Conservation (phyloP, 2,329 filamentous ascomycete species). For the Talaromyces sp. region DNA sequence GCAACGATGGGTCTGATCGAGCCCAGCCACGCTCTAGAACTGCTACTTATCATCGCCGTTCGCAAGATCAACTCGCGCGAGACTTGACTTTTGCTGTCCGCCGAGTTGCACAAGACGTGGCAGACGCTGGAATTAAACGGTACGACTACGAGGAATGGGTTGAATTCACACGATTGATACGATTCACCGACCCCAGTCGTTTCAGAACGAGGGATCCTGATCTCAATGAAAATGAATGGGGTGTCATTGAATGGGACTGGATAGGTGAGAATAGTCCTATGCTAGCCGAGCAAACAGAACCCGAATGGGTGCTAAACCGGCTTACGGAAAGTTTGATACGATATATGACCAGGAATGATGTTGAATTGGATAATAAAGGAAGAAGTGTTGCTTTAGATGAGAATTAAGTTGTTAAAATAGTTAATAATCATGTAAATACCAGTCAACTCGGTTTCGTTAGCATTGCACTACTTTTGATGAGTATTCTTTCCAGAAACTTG, state of each 20-base stretch:
- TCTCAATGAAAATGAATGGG: slow-evolving; percentile 50
- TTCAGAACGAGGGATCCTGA: slow-evolving; percentile 24
- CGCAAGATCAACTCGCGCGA: slow-evolving; percentile 54
- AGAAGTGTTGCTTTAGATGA: background rate
- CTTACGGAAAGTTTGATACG: slow-evolving; percentile 58
- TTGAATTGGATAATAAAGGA: background rate
- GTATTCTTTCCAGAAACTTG: background rate
- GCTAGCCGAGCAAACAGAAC: slow-evolving; percentile 56
- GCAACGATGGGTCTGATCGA: background rate
- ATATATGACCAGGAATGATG: slow-evolving; percentile 26
- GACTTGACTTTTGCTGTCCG: slow-evolving; percentile 65
- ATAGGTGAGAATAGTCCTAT: slow-evolving; percentile 64
- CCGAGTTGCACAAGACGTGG: slow-evolving; percentile 58
- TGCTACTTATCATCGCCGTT: slow-evolving; percentile 40
- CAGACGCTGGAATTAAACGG: slow-evolving; percentile 50
- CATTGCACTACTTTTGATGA: background rate
- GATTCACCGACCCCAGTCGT: slow-evolving; percentile 41
- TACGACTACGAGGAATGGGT: slow-evolving; percentile 85
- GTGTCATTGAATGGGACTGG: slow-evolving; percentile 65
- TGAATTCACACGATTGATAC: slow-evolving; percentile 71
- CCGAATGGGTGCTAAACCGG: slow-evolving; percentile 62
- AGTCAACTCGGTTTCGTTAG: background rate
- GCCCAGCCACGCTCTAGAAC: slow-evolving; percentile 17
- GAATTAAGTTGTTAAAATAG: background rate
- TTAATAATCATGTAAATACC: background rate